Conservation (phyloP, 179 eudicot genomes). For the Dionaea muscipula region DNA sequence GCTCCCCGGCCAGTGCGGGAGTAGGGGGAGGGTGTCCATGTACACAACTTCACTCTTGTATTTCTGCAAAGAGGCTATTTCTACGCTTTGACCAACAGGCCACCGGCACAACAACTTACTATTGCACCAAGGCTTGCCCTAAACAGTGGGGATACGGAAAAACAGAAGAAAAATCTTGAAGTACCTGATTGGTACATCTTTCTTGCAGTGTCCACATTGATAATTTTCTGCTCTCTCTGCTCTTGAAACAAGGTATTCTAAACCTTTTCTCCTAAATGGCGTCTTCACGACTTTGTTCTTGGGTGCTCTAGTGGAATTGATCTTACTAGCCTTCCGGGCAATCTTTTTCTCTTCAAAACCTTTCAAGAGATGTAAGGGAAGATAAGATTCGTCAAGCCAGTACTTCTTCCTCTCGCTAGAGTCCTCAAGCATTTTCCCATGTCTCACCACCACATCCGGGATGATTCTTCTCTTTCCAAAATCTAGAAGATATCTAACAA, state of each 20-base stretch:
- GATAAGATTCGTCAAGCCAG: conserved; percentile 79
- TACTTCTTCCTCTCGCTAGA: conserved; percentile 65
- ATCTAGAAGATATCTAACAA: conserved; percentile 76
- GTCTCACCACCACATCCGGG: conserved; percentile 67
- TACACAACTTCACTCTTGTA: too few species aligned
- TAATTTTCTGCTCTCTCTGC: conserved; percentile 50
- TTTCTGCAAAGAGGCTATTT: too few species aligned
- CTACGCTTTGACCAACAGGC: too few species aligned
- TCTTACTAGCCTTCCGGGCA: conserved; percentile 50
- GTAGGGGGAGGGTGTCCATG: too few species aligned
- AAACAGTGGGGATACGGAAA: too few species aligned
- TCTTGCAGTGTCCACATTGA: conserved; percentile 79
- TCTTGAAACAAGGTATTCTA: conserved; percentile 65
- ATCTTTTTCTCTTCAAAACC: conserved; percentile 75
- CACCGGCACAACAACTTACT: too few species aligned
- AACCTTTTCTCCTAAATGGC: conserved; percentile 38
- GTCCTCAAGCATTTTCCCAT: conserved; percentile 64
- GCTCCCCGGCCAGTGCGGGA: too few species aligned
- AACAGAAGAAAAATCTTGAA: background rate
- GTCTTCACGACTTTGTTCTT: conserved; percentile 25
- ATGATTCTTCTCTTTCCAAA: conserved; percentile 87
- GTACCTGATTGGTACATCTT: conserved; percentile 76
- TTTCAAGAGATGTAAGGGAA: conserved; percentile 80
- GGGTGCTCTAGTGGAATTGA: conserved; percentile 22
- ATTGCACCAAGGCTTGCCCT: too few species aligned